Evolutionary conservation across 768 basidiomycete genomes (phyloP), one percentile per base, ranked within the genome.

Genomic region (Pholiota molesta): DNA sequence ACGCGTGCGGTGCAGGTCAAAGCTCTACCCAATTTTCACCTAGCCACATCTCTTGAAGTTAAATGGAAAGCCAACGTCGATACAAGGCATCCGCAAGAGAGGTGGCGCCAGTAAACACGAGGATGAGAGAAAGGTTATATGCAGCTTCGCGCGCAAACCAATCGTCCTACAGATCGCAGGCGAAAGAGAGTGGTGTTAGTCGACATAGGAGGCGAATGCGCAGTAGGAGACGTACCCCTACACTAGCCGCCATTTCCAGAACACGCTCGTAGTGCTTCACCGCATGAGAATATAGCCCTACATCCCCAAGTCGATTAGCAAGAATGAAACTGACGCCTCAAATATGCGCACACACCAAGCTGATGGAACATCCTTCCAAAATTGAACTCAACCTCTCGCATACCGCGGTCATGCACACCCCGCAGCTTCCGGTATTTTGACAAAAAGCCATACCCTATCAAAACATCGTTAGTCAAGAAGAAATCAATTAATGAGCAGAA

Each of bases 301-400:
- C 29, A 6, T 16, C 21, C 42, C 21, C 1, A 62, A 29, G 5
- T 45, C 19, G 16, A 16, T 52, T 9, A 37, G 19, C 23, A 9
- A n/a, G 23, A 19, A 17, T 14, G 7, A 37, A 35, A 42, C 9
- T 9, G 28, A 37, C 1, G 17, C 11, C 14, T 8, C 11, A 35
- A 23, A 23, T 16, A 14, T 2, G 21, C 7, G 19, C 19, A 68
- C 83, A 58, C 63, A 94, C 95, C 92, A n/a, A 97, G 79, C 62
- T 95, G 92, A 70, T 99, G 97, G 72, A 97, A 99, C 1, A 88
- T 86, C 51, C 97, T 81, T 0, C 90, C 97, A 70, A 96, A 92
- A 73, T 99, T 99, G 72, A 85, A 98, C 61, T 99, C 94, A 3
- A 97, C 89, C 73, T 99, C 96, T 29, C 86, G 83, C 23, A 82